Base-by-base conservation (phyloP, 768 basidiomycete genomes). In the Kwoniella botswanensis region DNA sequence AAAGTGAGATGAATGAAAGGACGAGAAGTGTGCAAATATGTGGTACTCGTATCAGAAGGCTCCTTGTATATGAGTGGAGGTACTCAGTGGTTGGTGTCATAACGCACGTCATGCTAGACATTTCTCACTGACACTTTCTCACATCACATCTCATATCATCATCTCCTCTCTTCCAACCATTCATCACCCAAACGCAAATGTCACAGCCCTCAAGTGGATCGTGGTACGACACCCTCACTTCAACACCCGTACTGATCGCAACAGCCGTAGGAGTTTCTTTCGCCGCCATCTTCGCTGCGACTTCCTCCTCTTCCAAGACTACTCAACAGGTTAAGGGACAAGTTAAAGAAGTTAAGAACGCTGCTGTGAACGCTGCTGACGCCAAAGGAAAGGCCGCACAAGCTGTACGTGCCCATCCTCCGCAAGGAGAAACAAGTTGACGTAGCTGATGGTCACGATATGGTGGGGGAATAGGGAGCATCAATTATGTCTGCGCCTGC, bases 401-500 rank as follows among this genome's bases (percentile, higher is more conserved):
- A 63, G 72, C 74, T 62, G 78, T 79, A 61, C 54, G 76, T 71
- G 0, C 17, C n/a, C n/a, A 4, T 46, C 2, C 10, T 4, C 15
- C 17, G 7, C 22, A 58, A 26, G 21, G 24, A 18, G 15, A 35
- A 41, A 10, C 42, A 21, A 12, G 15, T 26, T 43, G 41, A 61
- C 3, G 9, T 21, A 43, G 35, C 10, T 29, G n/a, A 21, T 61
- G 42, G n/a, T 58, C 29, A 35, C 15, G 10, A 70, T 56, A 4
- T 62, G 21, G 17, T 62, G 21, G 17, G 18, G 21, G 3, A 11
- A 53, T 63, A 79, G 80, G 74, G 74, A 18, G 79, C 78, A 42
- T 78, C 76, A 44, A 68, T 81, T 69, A 83, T 83, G 82, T 79
- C 80, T 24, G 74, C 80, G 9, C 78, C 80, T 11, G 62, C 79